Evolutionary conservation across 148 eudicot genomes (phyloP).

Genomic region (Vaccinium darrowii): DNA sequence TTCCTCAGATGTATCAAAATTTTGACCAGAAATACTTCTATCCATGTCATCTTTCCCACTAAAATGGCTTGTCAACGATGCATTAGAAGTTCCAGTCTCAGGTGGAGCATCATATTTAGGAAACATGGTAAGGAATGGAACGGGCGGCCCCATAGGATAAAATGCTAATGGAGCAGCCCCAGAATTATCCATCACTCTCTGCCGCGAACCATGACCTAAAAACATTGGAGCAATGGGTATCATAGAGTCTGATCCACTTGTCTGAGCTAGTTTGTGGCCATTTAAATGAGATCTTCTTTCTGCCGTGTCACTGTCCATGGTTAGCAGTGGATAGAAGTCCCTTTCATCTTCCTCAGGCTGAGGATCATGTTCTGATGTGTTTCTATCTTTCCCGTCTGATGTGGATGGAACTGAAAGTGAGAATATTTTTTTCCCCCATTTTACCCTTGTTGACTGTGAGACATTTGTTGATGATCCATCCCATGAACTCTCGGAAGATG

Average conservation of each 20-base stretch:
- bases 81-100: slow-evolving; percentile 44
- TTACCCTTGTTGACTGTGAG: slow-evolving; percentile 56
- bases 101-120: slow-evolving; percentile 49
- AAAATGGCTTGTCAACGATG: slow-evolving; percentile 32
- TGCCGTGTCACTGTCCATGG: slow-evolving; percentile 27
- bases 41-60: slow-evolving; percentile 36
- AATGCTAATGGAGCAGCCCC: slow-evolving; percentile 49
- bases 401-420: slow-evolving; percentile 25
- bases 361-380: slow-evolving; percentile 30
- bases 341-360: slow-evolving; percentile 43
- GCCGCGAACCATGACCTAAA: slow-evolving; percentile 49
- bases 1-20: slow-evolving; percentile 30
- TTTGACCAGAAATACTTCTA: not conserved
- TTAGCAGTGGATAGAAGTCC: slow-evolving; percentile 33
- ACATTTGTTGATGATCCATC: slow-evolving; percentile 67
- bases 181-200: slow-evolving; percentile 50
- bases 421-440: slow-evolving; percentile 45
- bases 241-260: slow-evolving; percentile 50
- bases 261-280: slow-evolving; percentile 51
- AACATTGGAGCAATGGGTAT: slow-evolving; percentile 53
- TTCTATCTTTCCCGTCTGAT: slow-evolving; percentile 41
- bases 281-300: slow-evolving; percentile 36
- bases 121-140: slow-evolving; percentile 84
- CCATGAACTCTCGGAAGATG: slow-evolving; percentile 87
- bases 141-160: slow-evolving; percentile 88